These are phyloP conservation scores for Oryza glaberrima DNA, from an alignment of 176 grass and related monocot species.

Conservation along the genomic window DNA sequence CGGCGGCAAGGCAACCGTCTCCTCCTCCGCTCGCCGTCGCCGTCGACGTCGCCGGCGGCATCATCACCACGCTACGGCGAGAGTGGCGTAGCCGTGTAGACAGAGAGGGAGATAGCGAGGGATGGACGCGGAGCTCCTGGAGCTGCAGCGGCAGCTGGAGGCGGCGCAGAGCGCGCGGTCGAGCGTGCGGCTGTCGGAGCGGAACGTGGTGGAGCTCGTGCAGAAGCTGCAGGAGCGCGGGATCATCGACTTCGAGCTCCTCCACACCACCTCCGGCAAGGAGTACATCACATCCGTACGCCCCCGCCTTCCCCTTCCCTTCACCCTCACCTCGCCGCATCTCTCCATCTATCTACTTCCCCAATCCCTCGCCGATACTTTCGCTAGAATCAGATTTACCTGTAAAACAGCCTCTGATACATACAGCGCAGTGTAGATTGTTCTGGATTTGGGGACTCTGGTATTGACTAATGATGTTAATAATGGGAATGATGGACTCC, in stretches of 20 bases:
- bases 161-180: constrained; percentile 88
- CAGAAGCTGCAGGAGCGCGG: constrained; percentile 78
- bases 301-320: too few relatives aligned
- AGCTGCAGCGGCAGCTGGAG: constrained; percentile 94
- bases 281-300: constrained; percentile 95
- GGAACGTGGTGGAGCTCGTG: constrained; percentile 94
- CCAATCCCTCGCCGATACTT: not conserved
- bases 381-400: not conserved
- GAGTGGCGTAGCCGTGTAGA: not conserved
- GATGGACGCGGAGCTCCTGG: constrained; percentile 93
- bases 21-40: not conserved
- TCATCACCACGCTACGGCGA: not conserved
- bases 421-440: not conserved
- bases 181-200: constrained; percentile 87
- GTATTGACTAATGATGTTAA: not conserved
- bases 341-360: not conserved
- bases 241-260: constrained; percentile 89
- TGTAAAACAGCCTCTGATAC: not conserved
- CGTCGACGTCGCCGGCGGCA: not conserved
- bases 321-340: not conserved
- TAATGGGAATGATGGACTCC: not conserved
- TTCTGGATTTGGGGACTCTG: not conserved
- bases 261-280: constrained; percentile 86
- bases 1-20: constrained; percentile 5
- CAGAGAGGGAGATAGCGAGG: not conserved